Conservation (phyloP, 768 basidiomycete genomes). For the Lactarius evosmus region DNA sequence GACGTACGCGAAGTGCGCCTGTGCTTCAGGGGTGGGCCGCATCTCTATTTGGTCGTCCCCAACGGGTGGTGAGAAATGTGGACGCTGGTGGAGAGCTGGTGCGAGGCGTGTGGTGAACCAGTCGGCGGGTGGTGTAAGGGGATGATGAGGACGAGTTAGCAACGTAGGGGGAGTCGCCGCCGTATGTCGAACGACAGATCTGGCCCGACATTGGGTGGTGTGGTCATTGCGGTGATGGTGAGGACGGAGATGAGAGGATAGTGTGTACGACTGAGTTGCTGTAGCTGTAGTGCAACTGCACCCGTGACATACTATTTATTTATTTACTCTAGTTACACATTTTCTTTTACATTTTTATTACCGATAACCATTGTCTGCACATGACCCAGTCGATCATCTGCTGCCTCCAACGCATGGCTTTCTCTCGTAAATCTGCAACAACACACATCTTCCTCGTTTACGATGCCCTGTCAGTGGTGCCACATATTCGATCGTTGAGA, state of each 20-base stretch:
- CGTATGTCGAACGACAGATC: background rate
- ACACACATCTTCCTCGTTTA: background rate
- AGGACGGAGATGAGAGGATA: no score
- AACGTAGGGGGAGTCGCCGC: background rate
- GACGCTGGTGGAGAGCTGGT: conserved; percentile 72
- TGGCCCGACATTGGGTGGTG: background rate
- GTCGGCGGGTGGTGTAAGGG: conserved; percentile 14
- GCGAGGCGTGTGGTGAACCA: conserved; percentile 15
- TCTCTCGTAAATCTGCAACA: no score
- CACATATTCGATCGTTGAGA: background rate
- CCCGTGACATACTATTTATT: no score
- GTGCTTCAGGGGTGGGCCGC: conserved; percentile 60
- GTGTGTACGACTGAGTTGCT: no score
- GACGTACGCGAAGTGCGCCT: conserved; percentile 77
- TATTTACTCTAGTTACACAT: no score
- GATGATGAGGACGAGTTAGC: background rate
- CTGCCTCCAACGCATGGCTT: no score
- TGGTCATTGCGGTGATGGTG: background rate
- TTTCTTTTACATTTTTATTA: no score
- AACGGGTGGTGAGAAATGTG: conserved; percentile 67
- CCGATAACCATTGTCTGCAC: no score
- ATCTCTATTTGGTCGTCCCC: conserved; percentile 43
- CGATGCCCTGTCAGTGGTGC: background rate
- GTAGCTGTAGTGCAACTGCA: no score
- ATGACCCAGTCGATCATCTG: no score